Conservation (phyloP, 768 basidiomycete genomes). For the Trametes cinnabarina region DNA sequence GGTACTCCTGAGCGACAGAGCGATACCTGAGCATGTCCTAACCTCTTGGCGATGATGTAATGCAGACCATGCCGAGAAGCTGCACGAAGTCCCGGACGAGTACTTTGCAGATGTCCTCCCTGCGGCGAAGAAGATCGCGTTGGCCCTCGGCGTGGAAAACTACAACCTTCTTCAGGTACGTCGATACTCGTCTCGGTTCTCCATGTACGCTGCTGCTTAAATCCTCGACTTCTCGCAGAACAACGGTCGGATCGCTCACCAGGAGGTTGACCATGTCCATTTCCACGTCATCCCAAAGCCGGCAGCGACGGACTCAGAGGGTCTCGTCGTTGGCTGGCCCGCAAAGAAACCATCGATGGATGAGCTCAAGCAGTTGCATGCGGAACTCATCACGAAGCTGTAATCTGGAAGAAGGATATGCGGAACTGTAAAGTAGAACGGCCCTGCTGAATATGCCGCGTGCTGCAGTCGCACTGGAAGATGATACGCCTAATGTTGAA, state of each 20-base stretch:
- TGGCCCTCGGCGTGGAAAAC: conserved; percentile 69
- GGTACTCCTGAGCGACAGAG: neutral
- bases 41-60: neutral
- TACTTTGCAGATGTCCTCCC: conserved; percentile 74
- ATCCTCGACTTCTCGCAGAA: conserved; percentile 41
- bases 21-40: neutral
- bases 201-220: neutral
- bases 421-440: neutral
- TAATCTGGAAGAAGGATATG: conserved; percentile 25
- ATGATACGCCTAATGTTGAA: too few species aligned
- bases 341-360: conserved; percentile 55
- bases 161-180: conserved; percentile 82
- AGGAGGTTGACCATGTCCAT: conserved; percentile 79
- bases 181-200: neutral
- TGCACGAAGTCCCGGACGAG: conserved; percentile 87
- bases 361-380: conserved; percentile 55
- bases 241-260: conserved; percentile 61
- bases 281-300: conserved; percentile 96
- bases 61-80: conserved; percentile 79
- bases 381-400: conserved; percentile 58
- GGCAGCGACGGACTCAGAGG: conserved; percentile 54
- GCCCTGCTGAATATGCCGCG: too few species aligned
- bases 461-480: too few species aligned
- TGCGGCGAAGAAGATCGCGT: conserved; percentile 83
- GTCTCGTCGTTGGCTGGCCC: conserved; percentile 85